Evolutionary conservation across 164 flowering plant genomes (phyloP).

Genomic region (Chimonanthus praecox): DNA sequence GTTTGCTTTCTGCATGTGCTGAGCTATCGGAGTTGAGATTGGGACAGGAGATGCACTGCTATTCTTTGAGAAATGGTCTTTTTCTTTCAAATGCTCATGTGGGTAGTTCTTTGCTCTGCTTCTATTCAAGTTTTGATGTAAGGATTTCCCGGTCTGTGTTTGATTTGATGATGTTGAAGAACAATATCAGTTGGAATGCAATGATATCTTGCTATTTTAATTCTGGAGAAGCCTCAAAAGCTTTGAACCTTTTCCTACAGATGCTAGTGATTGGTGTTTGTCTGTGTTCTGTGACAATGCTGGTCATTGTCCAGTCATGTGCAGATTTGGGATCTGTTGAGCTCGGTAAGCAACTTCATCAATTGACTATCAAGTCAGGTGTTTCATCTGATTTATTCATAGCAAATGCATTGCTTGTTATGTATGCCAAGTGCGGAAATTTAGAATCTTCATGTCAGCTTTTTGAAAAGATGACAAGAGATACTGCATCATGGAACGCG

Average conservation of each 20-base stretch:
- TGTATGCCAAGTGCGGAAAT: constrained; percentile 36
- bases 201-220: constrained; percentile 39
- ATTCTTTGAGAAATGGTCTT: constrained; percentile 45
- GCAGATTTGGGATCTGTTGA: constrained; percentile 22
- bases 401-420: constrained; percentile 37
- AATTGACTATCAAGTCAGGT: constrained; percentile 30
- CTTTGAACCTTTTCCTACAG: constrained; percentile 25
- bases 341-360: constrained; percentile 44
- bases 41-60: constrained; percentile 39
- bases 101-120: constrained; percentile 49
- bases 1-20: constrained; percentile 34
- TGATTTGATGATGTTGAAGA: constrained; percentile 33
- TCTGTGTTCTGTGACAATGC: constrained; percentile 30
- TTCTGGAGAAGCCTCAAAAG: constrained; percentile 24
- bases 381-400: constrained; percentile 27
- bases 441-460: constrained; percentile 28
- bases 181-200: constrained; percentile 46
- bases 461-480: constrained; percentile 26
- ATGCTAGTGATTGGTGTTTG: constrained; percentile 30
- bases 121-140: constrained; percentile 35
- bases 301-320: constrained; percentile 40
- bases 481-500: constrained; percentile 56
- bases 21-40: constrained; percentile 20
- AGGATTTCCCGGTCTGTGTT: constrained; percentile 29
- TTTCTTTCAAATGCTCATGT: constrained; percentile 31